Evolutionary conservation across 1,284 basidiomycete genomes (phyloP), one percentile per base, ranked within the genome.

Genomic region (Xerocomus minutiporus): DNA sequence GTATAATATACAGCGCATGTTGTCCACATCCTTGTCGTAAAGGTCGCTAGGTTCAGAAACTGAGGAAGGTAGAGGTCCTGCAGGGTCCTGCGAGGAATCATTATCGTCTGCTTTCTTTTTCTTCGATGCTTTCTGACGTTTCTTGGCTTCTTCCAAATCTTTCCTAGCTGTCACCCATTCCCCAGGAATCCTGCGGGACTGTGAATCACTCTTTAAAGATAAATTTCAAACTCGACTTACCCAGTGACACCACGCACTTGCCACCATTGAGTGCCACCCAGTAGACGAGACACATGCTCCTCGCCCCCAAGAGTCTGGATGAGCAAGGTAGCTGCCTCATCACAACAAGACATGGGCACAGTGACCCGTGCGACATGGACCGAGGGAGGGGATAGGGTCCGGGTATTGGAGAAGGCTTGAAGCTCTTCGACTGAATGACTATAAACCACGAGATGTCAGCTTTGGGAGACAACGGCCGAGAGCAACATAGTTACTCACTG

Each of bases 241-340:
- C 79, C 92, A 65, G 75, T 73, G 54, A 83, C 69, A n/a, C 87
- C 85, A 34, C 92, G 83, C 17, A 93, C 88, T 68, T 95, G 94
- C 96, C 95, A 98, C 94, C 96, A 98, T 64, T 93, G 93, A 7
- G 84, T 84, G 2, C 95, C 96, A 15, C 95, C 95, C 1, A 94
- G 85, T 26, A 94, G 68, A 50, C 80, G 80, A 59, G 83, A 81
- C 8, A 90, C 82, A 48, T 78, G 75, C 31, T 88, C 86, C 58
- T 89, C 82, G 8, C 94, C 93, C 1, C 96, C 95, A 11, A 99
- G 77, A 1, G 86, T 93, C 53, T 82, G 75, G 51, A 95, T 84
- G 41, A 99, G 78, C 57, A 83, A 71, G 6, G 75, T 71, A 1
- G 96, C 93, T 0, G 96, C 92, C 28, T 86, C 76, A 45, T 90